Conservation (phyloP, 805 yeast genomes). For the Sporopachydermia lactativora region DNA sequence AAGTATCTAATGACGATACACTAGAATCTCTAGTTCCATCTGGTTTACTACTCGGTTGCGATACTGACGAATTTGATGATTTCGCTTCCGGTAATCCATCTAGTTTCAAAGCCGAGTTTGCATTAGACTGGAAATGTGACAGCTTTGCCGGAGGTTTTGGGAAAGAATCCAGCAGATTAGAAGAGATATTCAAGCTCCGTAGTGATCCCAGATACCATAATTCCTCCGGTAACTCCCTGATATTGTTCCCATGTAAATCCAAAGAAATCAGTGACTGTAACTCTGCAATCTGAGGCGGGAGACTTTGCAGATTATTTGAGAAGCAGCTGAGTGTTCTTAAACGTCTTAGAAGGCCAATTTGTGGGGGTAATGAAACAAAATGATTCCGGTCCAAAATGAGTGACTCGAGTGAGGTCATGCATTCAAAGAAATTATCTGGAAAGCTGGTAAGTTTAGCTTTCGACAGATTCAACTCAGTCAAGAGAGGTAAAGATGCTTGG, state of each 20-base stretch:
- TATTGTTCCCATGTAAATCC: conserved; percentile 76
- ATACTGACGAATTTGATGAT: neutral
- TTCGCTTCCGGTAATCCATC: conserved; percentile 4
- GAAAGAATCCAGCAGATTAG: conserved; percentile 49
- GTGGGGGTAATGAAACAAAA: conserved; percentile 59
- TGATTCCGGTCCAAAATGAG: conserved; percentile 72
- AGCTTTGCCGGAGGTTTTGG: conserved; percentile 35
- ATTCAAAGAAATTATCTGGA: conserved; percentile 45
- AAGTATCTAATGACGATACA: conserved; percentile 12
- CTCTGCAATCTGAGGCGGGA: conserved; percentile 55
- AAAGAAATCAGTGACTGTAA: conserved; percentile 46
- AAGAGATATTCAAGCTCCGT: conserved; percentile 51
- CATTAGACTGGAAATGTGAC: neutral
- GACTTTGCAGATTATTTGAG: conserved; percentile 55
- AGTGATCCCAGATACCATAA: conserved; percentile 50
- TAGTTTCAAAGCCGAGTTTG: conserved; percentile 6
- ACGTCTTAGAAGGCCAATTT: conserved; percentile 42
- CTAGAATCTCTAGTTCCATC: too few species aligned
- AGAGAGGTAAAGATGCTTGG: conserved; percentile 35
- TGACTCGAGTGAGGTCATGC: conserved; percentile 54
- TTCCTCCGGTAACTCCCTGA: conserved; percentile 52
- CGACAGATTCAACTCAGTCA: conserved; percentile 62
- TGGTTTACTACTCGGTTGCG: too few species aligned
- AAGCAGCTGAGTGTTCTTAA: conserved; percentile 56
- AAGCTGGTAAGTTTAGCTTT: conserved; percentile 73